A percentile compares a stretch with the other conserved stretches of the same genome.
phyloP scores from a whole-genome alignment of 495 filamentous ascomycete species.

The Thermochaetoides thermophila region DNA sequence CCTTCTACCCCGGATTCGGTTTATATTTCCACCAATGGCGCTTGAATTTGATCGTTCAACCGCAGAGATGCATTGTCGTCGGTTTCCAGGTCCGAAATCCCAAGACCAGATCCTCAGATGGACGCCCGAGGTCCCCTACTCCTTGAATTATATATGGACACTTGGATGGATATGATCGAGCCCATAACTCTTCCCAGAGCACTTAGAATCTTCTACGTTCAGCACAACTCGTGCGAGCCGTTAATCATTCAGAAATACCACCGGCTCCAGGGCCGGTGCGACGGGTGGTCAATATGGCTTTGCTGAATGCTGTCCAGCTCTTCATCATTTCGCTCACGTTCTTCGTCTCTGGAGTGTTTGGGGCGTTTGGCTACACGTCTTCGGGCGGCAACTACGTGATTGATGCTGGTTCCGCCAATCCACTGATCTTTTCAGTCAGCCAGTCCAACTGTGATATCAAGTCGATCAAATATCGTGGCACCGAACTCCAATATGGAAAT shows the following conservation, averaged over 20 bases:
- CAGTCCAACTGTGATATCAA: constrained; percentile 46
- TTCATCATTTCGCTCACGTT: constrained; percentile 14
- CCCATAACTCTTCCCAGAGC: too few species aligned
- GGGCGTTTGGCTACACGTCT: constrained; percentile 28
- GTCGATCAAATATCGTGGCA: constrained; percentile 43
- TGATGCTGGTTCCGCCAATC: constrained; percentile 38
- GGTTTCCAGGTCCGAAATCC: too few species aligned
- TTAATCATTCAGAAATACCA: too few species aligned
- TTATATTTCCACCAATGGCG: constrained; percentile 16
- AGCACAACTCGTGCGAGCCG: too few species aligned
- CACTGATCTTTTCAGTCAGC: constrained; percentile 42
- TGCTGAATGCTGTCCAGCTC: constrained; percentile 9
- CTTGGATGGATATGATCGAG: background rate
- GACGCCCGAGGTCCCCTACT: too few species aligned
- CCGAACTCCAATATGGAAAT: constrained; percentile 39
- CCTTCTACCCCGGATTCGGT: constrained; percentile 2
- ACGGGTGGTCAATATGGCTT: constrained; percentile 10
- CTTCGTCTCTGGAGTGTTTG: constrained; percentile 22
- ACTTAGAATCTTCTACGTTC: too few species aligned
- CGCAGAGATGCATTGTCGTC: too few species aligned
- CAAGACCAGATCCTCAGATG: too few species aligned
- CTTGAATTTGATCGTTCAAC: too few species aligned
- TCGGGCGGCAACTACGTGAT: constrained; percentile 34
- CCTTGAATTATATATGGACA: background rate
- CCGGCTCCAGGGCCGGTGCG: background rate